Evolutionary conservation across 2,329 filamentous ascomycete genomes (phyloP).

Genomic region (Aspergillus brasiliensis): DNA sequence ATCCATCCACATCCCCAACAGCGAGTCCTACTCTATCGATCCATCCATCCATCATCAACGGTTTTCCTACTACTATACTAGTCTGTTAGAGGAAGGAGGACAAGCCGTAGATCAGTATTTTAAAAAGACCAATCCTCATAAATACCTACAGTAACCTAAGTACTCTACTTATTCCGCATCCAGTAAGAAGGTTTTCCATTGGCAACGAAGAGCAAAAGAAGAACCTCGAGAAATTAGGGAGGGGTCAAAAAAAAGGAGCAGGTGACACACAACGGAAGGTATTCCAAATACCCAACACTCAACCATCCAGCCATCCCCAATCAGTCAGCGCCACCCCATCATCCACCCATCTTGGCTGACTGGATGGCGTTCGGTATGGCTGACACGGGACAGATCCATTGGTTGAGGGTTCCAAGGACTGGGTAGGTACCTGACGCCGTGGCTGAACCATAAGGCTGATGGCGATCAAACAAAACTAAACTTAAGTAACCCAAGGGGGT

Average conservation of each 20-base stretch:
- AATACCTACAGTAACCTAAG: too few relatives aligned
- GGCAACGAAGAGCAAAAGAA: too few relatives aligned
- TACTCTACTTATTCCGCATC: too few relatives aligned
- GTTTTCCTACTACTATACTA: not conserved
- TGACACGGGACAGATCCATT: not conserved
- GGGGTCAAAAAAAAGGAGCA: too few relatives aligned
- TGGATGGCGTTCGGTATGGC: conserved; percentile 1
- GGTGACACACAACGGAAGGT: too few relatives aligned
- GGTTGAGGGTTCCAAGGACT: not conserved
- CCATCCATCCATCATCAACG: not conserved
- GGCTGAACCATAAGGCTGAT: conserved; percentile 5
- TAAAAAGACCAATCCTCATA: too few relatives aligned
- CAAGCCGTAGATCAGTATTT: too few relatives aligned
- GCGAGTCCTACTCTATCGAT: not conserved
- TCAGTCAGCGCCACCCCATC: not conserved
- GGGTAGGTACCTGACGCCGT: conserved; percentile 1
- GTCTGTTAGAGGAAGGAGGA: not conserved
- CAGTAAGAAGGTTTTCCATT: too few relatives aligned
- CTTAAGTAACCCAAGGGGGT: not conserved
- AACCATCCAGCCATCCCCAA: too few relatives aligned
- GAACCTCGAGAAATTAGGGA: too few relatives aligned
- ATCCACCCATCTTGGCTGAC: not conserved
- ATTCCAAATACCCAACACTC: not conserved
- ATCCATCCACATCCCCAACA: not conserved
- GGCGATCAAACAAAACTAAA: not conserved